phyloP scores from a whole-genome alignment of 164 flowering plant genomes.

The Euptelea pleiosperma region DNA sequence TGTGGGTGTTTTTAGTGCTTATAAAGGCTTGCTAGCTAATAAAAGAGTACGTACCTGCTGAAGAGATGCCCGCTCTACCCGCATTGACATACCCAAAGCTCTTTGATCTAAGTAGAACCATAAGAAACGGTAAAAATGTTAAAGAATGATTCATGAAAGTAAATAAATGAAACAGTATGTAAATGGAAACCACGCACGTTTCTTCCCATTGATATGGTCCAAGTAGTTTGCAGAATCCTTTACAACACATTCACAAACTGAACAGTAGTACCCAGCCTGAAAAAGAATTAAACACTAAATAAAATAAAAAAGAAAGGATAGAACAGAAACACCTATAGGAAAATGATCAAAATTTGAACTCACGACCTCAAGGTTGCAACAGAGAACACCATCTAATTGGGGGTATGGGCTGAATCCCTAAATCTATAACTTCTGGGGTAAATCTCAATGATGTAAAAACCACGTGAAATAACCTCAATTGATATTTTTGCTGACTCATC shows the following conservation, averaged over 20 bases:
- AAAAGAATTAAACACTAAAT: slow-evolving; percentile 12
- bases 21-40: not conserved
- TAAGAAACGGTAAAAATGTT: not conserved
- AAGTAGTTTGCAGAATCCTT: slow-evolving; percentile 98
- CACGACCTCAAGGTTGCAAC: too few species aligned
- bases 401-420: too few species aligned
- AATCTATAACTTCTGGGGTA: too few species aligned
- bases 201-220: slow-evolving; percentile 99
- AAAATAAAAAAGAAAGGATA: too few species aligned
- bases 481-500: too few species aligned
- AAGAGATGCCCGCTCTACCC: slow-evolving; percentile 88
- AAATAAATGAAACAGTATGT: not conserved
- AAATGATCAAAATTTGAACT: too few species aligned
- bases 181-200: slow-evolving; percentile 47
- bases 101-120: slow-evolving; percentile 68
- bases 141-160: slow-evolving; percentile 1
- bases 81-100: slow-evolving; percentile 98
- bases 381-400: too few species aligned
- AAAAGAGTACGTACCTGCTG: slow-evolving; percentile 53
- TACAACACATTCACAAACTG: slow-evolving; percentile 94
- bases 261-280: slow-evolving; percentile 95
- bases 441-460: too few species aligned
- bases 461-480: too few species aligned
- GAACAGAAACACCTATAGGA: not conserved
- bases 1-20: not conserved